Percentiles rank a stretch among this genome's conserved stretches.
These are phyloP conservation scores for Cystobasidium sp. DNA, from an alignment of 1,284 basidiomycete genomes.

Conservation along the genomic window DNA sequence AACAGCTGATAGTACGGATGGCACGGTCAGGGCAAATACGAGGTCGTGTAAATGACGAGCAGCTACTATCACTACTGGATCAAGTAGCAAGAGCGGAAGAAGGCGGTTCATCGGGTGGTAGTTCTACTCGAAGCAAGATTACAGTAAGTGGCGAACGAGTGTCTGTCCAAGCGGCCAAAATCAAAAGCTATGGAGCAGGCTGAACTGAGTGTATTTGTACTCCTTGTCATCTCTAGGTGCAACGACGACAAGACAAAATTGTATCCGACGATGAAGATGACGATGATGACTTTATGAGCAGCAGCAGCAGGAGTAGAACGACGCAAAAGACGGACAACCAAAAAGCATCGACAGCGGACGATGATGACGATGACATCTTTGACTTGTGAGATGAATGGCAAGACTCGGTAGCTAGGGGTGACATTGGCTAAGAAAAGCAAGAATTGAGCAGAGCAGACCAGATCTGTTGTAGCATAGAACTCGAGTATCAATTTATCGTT, in stretches of 20 bases:
- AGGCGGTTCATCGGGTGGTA: neutral
- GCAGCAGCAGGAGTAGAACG: neutral
- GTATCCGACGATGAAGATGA: slow-evolving; percentile 36
- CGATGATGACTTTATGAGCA: slow-evolving; percentile 22
- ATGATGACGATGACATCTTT: slow-evolving; percentile 30
- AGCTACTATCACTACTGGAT: slow-evolving; percentile 87
- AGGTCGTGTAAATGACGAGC: slow-evolving; percentile 80
- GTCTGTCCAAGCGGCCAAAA: too few relatives aligned
- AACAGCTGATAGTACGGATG: slow-evolving; percentile 83
- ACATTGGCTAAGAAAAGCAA: neutral
- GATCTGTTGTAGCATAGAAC: slow-evolving; percentile 10
- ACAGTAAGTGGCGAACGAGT: slow-evolving; percentile 21
- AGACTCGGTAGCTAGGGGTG: too few relatives aligned
- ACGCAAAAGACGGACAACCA: neutral
- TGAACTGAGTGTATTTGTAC: neutral
- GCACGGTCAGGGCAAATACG: slow-evolving; percentile 89
- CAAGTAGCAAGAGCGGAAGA: slow-evolving; percentile 67
- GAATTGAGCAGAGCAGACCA: neutral
- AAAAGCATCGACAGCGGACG: neutral
- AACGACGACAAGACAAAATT: slow-evolving; percentile 33
- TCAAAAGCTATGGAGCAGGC: too few relatives aligned
- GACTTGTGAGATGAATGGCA: neutral
- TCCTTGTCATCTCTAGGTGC: neutral
- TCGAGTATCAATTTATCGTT: too few relatives aligned
- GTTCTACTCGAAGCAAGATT: slow-evolving; percentile 33